These are phyloP conservation scores for Papiliotrema flavescens DNA, from an alignment of 1,284 basidiomycete genomes.

Conservation along the genomic window DNA sequence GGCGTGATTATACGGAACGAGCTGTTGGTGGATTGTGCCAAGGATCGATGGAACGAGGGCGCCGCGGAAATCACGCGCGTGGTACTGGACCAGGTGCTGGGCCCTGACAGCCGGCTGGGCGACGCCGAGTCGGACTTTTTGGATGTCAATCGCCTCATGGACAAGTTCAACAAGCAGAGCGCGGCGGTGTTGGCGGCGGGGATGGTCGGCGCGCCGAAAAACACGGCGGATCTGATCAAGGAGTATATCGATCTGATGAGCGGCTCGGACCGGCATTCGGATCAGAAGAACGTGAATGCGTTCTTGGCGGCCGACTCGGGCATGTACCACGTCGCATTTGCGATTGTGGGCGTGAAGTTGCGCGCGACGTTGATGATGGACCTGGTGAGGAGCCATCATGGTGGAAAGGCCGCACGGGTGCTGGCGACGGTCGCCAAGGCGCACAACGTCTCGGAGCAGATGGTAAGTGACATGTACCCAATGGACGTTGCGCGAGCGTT, in stretches of 20 bases:
- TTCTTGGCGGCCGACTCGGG: slow-evolving; percentile 60
- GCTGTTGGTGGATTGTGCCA: slow-evolving; percentile 68
- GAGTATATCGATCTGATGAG: slow-evolving; percentile 36
- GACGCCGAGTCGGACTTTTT: slow-evolving; percentile 58
- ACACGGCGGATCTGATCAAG: slow-evolving; percentile 28
- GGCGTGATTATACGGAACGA: slow-evolving; percentile 83
- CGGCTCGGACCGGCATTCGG: slow-evolving; percentile 34
- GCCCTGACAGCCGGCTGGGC: slow-evolving; percentile 46
- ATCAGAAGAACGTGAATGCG: slow-evolving; percentile 21
- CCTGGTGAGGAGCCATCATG: slow-evolving; percentile 76
- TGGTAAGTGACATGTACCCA: slow-evolving; percentile 55
- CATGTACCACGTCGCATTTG: slow-evolving; percentile 70
- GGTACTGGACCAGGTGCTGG: slow-evolving; percentile 60
- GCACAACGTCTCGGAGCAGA: slow-evolving; percentile 97
- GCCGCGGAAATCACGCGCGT: slow-evolving; percentile 69
- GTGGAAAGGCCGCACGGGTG: slow-evolving; percentile 79
- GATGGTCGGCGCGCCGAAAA: slow-evolving; percentile 21
- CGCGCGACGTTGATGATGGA: slow-evolving; percentile 72
- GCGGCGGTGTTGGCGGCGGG: slow-evolving; percentile 30
- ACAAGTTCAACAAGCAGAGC: slow-evolving; percentile 19
- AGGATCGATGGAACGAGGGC: slow-evolving; percentile 71
- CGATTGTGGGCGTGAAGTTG: slow-evolving; percentile 67
- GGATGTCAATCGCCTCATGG: slow-evolving; percentile 31
- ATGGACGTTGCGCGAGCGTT: neutral
- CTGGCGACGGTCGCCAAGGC: slow-evolving; percentile 74